phyloP scores from a whole-genome alignment of 495 filamentous ascomycete species.

The Copromyces sp. region DNA sequence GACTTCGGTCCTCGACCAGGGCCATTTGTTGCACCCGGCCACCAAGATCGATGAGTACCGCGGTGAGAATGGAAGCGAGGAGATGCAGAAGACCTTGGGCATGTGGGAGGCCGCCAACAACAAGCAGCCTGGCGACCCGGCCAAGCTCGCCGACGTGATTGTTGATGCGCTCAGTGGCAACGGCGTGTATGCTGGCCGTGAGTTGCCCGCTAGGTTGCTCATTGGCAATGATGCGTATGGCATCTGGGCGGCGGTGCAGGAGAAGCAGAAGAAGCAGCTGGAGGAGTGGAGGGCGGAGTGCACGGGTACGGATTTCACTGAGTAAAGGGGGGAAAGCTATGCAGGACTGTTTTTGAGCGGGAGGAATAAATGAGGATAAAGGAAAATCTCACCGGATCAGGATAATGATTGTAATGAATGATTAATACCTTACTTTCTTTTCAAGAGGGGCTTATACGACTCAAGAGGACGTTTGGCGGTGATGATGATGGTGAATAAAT shows the following conservation, averaged over 20 bases:
- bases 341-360: not conserved
- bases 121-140: not conserved
- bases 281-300: not conserved
- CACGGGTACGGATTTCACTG: not conserved
- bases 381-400: not conserved
- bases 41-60: not conserved
- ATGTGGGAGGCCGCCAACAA: not conserved
- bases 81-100: not conserved
- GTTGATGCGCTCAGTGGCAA: not conserved
- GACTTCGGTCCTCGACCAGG: constrained; percentile 32
- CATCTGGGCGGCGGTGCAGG: not conserved
- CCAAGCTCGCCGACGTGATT: not conserved
- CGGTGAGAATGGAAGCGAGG: not conserved
- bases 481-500: not conserved
- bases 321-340: not conserved
- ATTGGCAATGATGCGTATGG: not conserved
- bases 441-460: not conserved
- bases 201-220: not conserved
- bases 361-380: not conserved
- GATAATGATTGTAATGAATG: not conserved
- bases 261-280: not conserved
- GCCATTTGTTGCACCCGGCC: not conserved
- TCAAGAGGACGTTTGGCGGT: not conserved
- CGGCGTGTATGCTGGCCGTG: not conserved
- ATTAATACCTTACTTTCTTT: not conserved